Percentiles rank a stretch among this genome's conserved stretches.
phyloP scores from a whole-genome alignment of 2,329 filamentous ascomycete genomes.

The Fusarium palustre region DNA sequence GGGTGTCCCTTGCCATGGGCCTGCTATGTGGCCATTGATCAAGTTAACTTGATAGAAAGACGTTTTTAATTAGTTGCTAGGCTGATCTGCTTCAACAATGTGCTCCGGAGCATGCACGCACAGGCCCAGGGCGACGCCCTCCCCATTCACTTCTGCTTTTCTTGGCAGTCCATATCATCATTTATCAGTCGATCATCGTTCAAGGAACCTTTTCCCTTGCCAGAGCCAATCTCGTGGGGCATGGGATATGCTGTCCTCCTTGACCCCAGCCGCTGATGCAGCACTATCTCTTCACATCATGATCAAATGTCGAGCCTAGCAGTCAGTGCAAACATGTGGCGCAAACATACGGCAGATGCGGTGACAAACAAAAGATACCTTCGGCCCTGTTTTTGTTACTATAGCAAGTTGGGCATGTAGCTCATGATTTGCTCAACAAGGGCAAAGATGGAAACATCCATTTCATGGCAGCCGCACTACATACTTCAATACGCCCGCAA shows the following conservation, averaged over 20 bases:
- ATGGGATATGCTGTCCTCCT: slow-evolving; percentile 10
- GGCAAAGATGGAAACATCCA: not conserved
- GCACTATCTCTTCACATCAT: slow-evolving; percentile 6
- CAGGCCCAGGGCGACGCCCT: slow-evolving; percentile 27
- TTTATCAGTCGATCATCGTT: slow-evolving; percentile 45
- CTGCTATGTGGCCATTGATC: slow-evolving; percentile 12
- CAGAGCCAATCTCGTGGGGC: slow-evolving; percentile 43
- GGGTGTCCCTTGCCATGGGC: slow-evolving; percentile 19
- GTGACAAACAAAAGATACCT: slow-evolving; percentile 1
- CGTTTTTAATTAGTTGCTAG: slow-evolving; percentile 30
- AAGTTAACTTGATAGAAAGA: slow-evolving; percentile 22
- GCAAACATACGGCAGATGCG: slow-evolving; percentile 2
- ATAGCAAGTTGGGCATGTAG: not conserved
- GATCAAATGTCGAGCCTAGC: not conserved
- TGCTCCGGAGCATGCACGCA: slow-evolving; percentile 13
- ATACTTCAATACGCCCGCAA: slow-evolving; percentile 19
- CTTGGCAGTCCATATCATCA: slow-evolving; percentile 31
- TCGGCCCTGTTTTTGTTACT: not conserved
- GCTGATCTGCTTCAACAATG: slow-evolving; percentile 32
- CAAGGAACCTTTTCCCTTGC: slow-evolving; percentile 32
- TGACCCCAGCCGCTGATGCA: not conserved
- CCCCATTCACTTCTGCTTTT: slow-evolving; percentile 11
- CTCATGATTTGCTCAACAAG: slow-evolving; percentile 6
- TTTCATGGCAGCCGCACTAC: slow-evolving; percentile 10
- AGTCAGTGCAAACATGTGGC: slow-evolving; percentile 4